Conservation (phyloP, 805 yeast genomes). For the Wickerhamiella azymoides region DNA sequence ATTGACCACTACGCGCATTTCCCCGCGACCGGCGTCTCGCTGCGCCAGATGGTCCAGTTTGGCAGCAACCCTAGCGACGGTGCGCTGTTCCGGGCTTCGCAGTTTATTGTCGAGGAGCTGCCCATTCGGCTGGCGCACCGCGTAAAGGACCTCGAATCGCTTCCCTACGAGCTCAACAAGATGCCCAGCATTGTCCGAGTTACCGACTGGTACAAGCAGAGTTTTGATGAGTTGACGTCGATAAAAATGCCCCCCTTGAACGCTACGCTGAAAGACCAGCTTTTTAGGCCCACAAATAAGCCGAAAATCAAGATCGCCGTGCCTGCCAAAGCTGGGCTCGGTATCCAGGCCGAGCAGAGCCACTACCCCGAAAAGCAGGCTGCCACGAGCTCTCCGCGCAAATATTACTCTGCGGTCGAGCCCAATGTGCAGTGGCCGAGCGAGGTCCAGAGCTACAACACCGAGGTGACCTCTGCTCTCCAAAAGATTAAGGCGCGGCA, state of each 20-base stretch:
- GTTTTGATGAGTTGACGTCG: conserved; percentile 62
- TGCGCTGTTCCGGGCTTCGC: conserved; percentile 65
- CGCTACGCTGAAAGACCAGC: conserved; percentile 24
- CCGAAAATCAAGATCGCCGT: conserved; percentile 14
- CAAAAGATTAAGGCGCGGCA: conserved; percentile 67
- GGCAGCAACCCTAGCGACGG: conserved; percentile 73
- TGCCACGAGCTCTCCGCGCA: conserved; percentile 19
- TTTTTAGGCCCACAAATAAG: conserved; percentile 18
- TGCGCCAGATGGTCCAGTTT: conserved; percentile 84
- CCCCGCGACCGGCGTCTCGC: conserved; percentile 72
- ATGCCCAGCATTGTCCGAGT: conserved; percentile 68
- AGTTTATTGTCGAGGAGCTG: conserved; percentile 71
- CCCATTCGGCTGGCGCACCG: conserved; percentile 79
- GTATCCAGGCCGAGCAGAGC: conserved; percentile 23
- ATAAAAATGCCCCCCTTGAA: conserved; percentile 44
- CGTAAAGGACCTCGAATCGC: conserved; percentile 66
- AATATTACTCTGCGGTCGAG: conserved; percentile 38
- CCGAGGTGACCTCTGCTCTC: conserved; percentile 48
- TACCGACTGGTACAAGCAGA: conserved; percentile 80
- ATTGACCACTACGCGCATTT: conserved; percentile 53
- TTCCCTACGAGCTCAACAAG: conserved; percentile 60
- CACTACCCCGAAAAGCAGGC: conserved; percentile 7
- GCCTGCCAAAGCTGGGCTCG: conserved; percentile 18
- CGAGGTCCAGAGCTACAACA: conserved; percentile 60
- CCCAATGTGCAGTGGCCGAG: conserved; percentile 54